phyloP scores from a whole-genome alignment of 2,329 filamentous ascomycete species.

The Pseudocercospora eumusae region DNA sequence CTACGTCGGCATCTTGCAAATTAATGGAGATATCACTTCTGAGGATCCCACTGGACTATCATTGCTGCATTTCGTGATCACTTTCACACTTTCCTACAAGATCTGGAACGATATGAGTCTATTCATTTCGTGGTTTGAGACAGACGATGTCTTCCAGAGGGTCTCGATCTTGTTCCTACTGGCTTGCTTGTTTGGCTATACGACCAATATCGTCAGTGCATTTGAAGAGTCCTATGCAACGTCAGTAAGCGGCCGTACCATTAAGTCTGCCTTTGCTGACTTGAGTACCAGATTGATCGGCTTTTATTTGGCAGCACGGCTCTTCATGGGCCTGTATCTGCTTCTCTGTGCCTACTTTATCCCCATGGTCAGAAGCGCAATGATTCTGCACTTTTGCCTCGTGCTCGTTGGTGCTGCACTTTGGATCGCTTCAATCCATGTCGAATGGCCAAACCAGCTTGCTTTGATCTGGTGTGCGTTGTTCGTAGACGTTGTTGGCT shows the following conservation, averaged over 20 bases:
- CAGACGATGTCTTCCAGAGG: constrained; percentile 59
- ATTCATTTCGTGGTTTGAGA: constrained; percentile 61
- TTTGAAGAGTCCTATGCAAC: constrained; percentile 59
- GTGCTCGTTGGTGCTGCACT: constrained; percentile 54
- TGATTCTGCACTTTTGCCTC: constrained; percentile 53
- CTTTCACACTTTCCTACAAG: constrained; percentile 64
- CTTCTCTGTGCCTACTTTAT: constrained; percentile 52
- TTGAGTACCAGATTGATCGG: constrained; percentile 48
- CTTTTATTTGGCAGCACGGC: constrained; percentile 60
- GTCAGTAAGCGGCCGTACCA: background rate
- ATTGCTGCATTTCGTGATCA: constrained; percentile 60
- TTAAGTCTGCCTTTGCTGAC: background rate
- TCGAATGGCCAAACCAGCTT: constrained; percentile 43
- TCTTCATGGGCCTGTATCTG: constrained; percentile 56
- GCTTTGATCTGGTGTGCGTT: constrained; percentile 60
- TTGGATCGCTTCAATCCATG: constrained; percentile 49
- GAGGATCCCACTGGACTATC: constrained; percentile 58
- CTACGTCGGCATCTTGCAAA: constrained; percentile 65
- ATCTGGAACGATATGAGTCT: constrained; percentile 63
- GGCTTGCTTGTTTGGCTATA: constrained; percentile 63
- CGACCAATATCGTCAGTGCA: constrained; percentile 62
- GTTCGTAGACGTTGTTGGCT: constrained; percentile 55
- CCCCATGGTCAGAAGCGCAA: constrained; percentile 60
- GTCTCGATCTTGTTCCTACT: constrained; percentile 62
- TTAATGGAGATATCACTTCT: constrained; percentile 62